Evolutionary conservation across 495 filamentous ascomycete species (phyloP).

Genomic region (Staphylotrichum longicolle): DNA sequence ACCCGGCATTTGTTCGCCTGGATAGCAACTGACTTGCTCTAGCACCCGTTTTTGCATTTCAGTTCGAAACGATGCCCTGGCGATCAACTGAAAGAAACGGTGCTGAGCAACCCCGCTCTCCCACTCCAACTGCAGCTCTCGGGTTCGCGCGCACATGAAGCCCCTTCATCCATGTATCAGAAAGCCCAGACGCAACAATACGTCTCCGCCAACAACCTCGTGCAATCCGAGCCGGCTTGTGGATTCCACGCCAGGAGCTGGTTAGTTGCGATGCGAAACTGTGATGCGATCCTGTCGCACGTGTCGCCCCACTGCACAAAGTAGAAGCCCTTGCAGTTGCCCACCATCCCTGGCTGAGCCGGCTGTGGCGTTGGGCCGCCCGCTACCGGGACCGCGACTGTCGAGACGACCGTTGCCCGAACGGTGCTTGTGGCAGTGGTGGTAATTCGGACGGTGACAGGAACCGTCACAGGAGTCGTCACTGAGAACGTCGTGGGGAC

Average conservation of each 20-base stretch:
- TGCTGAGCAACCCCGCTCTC: too few relatives aligned
- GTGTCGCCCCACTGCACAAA: conserved; percentile 28
- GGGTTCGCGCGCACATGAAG: too few relatives aligned
- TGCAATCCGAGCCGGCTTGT: conserved; percentile 13
- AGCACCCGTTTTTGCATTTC: too few relatives aligned
- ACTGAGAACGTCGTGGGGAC: background rate
- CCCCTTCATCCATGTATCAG: too few relatives aligned
- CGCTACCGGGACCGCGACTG: background rate
- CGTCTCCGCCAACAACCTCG: conserved; percentile 13
- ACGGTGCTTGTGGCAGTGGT: background rate
- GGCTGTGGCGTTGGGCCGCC: conserved; percentile 34
- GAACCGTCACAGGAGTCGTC: background rate
- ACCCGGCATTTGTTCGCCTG: too few relatives aligned
- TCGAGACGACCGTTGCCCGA: background rate
- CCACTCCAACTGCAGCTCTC: too few relatives aligned
- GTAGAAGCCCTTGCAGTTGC: conserved; percentile 47
- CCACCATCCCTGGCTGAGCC: conserved; percentile 40
- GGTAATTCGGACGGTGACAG: background rate
- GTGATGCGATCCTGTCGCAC: conserved; percentile 19
- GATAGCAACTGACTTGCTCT: too few relatives aligned
- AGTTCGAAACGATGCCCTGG: too few relatives aligned
- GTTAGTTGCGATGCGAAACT: conserved; percentile 9
- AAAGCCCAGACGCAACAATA: background rate
- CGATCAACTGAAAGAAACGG: too few relatives aligned
- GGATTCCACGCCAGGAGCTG: conserved; percentile 26